phyloP scores from a whole-genome alignment of 78 protist species.

The Speleostelium caveatum region DNA sequence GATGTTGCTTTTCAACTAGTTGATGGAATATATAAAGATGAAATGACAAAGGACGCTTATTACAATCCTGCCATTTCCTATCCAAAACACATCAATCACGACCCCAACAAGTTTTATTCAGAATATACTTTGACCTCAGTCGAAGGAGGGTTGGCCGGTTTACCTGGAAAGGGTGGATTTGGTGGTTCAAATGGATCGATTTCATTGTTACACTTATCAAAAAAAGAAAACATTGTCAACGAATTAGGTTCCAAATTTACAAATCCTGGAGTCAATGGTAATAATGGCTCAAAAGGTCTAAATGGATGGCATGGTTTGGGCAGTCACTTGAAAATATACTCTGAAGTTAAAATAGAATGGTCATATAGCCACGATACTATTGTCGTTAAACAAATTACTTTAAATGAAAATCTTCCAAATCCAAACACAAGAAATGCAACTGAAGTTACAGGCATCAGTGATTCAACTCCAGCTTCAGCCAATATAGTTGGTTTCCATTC shows the following conservation, averaged over 20 bases:
- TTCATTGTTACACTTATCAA: neutral
- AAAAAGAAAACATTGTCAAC: neutral
- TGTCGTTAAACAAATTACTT: too few relatives aligned
- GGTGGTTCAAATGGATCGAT: neutral
- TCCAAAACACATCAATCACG: neutral
- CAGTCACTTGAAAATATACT: too few relatives aligned
- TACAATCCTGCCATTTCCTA: neutral
- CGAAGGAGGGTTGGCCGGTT: neutral
- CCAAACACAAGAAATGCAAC: neutral
- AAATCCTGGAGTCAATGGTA: neutral
- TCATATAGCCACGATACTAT: neutral
- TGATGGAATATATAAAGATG: neutral
- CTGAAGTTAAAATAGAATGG: neutral
- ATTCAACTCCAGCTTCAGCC: neutral
- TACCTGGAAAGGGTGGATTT: neutral
- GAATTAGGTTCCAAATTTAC: neutral
- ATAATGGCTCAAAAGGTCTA: neutral
- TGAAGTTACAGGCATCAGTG: neutral
- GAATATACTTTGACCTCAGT: neutral
- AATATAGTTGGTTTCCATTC: neutral
- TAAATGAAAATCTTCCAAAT: neutral
- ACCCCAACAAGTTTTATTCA: neutral
- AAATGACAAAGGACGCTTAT: neutral
- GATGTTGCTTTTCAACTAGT: neutral
- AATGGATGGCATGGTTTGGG: neutral